Conservation (phyloP, 2,329 filamentous ascomycete genomes). For the Emmonsiellopsis sp. region DNA sequence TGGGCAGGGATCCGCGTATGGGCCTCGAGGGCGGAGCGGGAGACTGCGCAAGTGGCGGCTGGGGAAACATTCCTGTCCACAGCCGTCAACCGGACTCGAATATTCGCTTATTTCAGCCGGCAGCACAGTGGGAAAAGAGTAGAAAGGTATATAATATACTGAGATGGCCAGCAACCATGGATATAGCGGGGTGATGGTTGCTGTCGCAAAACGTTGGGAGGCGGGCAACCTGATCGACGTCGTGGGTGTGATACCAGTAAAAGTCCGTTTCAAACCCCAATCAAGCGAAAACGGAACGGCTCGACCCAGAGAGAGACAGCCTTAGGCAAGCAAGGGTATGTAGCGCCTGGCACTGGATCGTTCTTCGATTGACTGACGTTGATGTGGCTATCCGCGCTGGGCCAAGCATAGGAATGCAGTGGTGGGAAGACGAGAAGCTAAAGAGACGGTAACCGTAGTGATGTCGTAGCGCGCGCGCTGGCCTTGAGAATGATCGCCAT, state of each 20-base stretch:
- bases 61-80: not conserved
- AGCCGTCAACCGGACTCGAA: not conserved
- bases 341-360: not conserved
- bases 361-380: not conserved
- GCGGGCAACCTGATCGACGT: not conserved
- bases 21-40: not conserved
- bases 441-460: not conserved
- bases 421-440: not conserved
- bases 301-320: not conserved
- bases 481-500: not conserved
- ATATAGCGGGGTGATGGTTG: not conserved
- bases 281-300: not conserved
- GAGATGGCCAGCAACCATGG: not conserved
- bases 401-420: not conserved
- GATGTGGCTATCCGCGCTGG: not conserved
- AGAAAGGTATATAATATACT: not conserved
- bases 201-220: not conserved
- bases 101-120: not conserved
- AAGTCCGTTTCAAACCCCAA: not conserved
- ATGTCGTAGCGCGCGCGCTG: not conserved
- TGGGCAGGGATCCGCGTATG: not conserved
- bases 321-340: not conserved
- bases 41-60: constrained; percentile 1
- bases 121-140: not conserved
- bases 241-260: not conserved